Conservation (phyloP, 2,329 filamentous ascomycete genomes). For the Pochonia chlamydosporia region DNA sequence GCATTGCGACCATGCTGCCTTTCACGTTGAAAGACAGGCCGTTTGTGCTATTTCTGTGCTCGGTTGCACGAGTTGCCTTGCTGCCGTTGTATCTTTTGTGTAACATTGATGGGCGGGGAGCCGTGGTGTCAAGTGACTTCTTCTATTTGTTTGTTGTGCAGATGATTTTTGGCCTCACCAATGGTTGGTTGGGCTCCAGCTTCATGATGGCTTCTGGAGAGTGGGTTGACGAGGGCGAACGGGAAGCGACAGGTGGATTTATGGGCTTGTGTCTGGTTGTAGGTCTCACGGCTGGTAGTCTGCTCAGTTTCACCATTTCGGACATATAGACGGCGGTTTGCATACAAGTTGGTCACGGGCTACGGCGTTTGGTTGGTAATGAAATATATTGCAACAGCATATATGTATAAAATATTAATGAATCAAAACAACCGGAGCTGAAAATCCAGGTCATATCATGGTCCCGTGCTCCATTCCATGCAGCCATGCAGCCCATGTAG, state of each 20-base stretch:
- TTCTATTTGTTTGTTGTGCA: slow-evolving; percentile 88
- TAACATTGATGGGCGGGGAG: slow-evolving; percentile 75
- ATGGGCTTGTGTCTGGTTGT: slow-evolving; percentile 89
- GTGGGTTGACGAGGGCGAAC: slow-evolving; percentile 76
- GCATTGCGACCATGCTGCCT: slow-evolving; percentile 58
- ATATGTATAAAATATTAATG: background rate
- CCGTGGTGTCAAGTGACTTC: slow-evolving; percentile 68
- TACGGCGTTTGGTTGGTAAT: background rate
- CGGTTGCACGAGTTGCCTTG: slow-evolving; percentile 61
- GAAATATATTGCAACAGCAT: background rate
- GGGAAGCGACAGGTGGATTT: slow-evolving; percentile 85
- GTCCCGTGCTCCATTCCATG: too few species aligned
- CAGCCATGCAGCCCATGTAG: background rate
- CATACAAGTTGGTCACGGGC: background rate
- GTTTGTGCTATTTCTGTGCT: slow-evolving; percentile 58
- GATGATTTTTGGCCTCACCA: slow-evolving; percentile 74
- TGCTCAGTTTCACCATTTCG: slow-evolving; percentile 76
- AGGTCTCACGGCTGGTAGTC: slow-evolving; percentile 77
- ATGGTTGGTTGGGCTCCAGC: slow-evolving; percentile 79
- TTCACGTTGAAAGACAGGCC: slow-evolving; percentile 58
- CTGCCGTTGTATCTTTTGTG: slow-evolving; percentile 85
- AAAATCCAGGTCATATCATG: background rate
- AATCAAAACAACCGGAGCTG: background rate
- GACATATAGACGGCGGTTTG: slow-evolving; percentile 19
- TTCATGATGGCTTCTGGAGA: slow-evolving; percentile 88